phyloP scores from a whole-genome alignment of 164 flowering plant species.

The Liriodendron chinense region DNA sequence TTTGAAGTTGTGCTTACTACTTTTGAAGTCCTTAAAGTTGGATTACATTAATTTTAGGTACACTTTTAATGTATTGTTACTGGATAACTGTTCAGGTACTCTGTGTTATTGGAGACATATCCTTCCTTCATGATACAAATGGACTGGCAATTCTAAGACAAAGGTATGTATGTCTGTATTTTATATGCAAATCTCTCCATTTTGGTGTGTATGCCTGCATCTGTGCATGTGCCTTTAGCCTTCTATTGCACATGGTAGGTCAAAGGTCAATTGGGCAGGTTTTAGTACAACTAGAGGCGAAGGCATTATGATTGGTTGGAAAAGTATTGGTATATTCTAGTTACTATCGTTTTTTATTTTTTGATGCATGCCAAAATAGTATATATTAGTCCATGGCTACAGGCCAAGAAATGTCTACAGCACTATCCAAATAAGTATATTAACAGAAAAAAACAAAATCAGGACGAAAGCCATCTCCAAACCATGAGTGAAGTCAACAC shows the following conservation, averaged over 20 bases:
- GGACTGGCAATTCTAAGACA: conserved; percentile 79
- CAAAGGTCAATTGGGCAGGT: neutral
- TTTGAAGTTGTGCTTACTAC: neutral
- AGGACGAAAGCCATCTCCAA: no score
- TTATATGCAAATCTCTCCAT: neutral
- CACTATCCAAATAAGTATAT: no score
- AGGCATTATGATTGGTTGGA: neutral
- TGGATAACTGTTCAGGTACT: conserved; percentile 51
- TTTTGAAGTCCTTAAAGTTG: neutral
- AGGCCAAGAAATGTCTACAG: no score
- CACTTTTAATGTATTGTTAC: neutral
- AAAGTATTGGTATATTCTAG: no score
- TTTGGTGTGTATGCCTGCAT: conserved; percentile 1
- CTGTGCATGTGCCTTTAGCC: neutral
- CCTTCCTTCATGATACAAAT: conserved; percentile 96
- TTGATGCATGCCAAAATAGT: no score
- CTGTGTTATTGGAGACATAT: conserved; percentile 83
- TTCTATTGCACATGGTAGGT: neutral
- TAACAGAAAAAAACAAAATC: no score
- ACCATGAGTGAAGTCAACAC: no score
- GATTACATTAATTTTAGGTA: neutral
- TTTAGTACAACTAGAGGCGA: no score
- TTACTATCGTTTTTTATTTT: neutral
- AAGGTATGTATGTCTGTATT: conserved; percentile 36
- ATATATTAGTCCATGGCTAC: no score